A percentile compares a stretch with the other conserved stretches of the same genome.
These are phyloP conservation scores for Candida mattraensis DNA, from an alignment of 805 yeast species.

Conservation along the genomic window DNA sequence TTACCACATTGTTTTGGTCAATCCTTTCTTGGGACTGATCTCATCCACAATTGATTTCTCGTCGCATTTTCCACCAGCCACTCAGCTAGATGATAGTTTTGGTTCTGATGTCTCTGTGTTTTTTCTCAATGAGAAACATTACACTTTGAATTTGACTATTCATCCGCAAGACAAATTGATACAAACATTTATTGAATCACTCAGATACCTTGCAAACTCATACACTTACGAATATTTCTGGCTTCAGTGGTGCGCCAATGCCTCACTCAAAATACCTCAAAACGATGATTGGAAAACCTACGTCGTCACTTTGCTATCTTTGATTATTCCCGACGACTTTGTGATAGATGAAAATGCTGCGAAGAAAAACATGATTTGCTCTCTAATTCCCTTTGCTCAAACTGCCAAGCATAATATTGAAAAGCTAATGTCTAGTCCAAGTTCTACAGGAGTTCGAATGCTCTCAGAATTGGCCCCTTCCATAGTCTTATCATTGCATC, in stretches of 20 bases:
- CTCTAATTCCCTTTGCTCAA: conserved; percentile 24
- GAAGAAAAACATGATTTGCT: conserved; percentile 27
- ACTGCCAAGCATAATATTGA: conserved; percentile 19
- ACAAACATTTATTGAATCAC: conserved; percentile 44
- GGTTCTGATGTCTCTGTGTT: conserved; percentile 27
- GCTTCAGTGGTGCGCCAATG: conserved; percentile 62
- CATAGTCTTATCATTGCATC: conserved; percentile 66
- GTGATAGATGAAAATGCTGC: conserved; percentile 18
- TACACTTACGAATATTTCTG: conserved; percentile 57
- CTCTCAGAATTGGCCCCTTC: conserved; percentile 59
- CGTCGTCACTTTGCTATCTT: conserved; percentile 48
- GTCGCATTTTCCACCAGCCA: conserved; percentile 23
- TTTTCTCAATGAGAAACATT: conserved; percentile 23
- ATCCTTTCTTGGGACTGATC: conserved; percentile 56
- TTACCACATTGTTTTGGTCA: conserved; percentile 41
- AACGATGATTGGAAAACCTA: conserved; percentile 62
- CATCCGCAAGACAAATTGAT: conserved; percentile 48
- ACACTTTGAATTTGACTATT: conserved; percentile 37
- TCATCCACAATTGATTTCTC: conserved; percentile 36
- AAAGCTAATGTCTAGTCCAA: conserved; percentile 6
- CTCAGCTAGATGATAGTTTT: conserved; percentile 22
- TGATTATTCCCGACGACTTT: conserved; percentile 46
- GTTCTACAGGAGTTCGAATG: conserved; percentile 34
- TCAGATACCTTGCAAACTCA: conserved; percentile 57
- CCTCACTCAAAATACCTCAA: conserved; percentile 37